A percentile compares a stretch with the other conserved stretches of the same genome.
phyloP scores from a whole-genome alignment of 2,329 filamentous ascomycete genomes.

The Rhynchosporium secalis region DNA sequence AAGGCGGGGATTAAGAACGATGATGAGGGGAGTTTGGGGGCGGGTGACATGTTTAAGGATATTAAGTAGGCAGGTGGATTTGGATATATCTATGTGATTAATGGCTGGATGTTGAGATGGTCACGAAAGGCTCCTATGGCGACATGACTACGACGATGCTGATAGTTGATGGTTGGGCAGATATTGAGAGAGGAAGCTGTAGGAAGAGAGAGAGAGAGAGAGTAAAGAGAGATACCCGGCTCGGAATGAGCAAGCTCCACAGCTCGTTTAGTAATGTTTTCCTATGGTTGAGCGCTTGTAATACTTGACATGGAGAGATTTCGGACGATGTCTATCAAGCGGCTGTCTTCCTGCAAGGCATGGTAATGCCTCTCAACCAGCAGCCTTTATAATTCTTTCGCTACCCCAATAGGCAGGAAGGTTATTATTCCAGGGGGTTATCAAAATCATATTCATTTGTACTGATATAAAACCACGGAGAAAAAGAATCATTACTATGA shows the following conservation, averaged over 20 bases:
- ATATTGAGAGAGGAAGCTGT: conserved; percentile 3
- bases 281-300: conserved; percentile 23
- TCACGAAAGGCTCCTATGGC: conserved; percentile 29
- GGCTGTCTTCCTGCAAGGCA: conserved; percentile 19
- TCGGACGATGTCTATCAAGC: conserved; percentile 22
- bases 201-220: conserved; percentile 16
- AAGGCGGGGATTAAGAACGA: conserved; percentile 36
- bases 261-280: conserved; percentile 29
- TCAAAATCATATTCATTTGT: conserved; percentile 29
- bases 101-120: conserved; percentile 30
- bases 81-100: conserved; percentile 29
- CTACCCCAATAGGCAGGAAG: conserved; percentile 15
- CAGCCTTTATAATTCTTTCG: conserved; percentile 34
- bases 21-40: conserved; percentile 38
- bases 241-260: conserved; percentile 29
- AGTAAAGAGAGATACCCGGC: conserved; percentile 33
- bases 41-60: conserved; percentile 41
- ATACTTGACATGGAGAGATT: conserved; percentile 19
- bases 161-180: background rate
- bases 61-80: conserved; percentile 35
- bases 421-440: conserved; percentile 23
- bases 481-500: background rate
- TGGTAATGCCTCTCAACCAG: conserved; percentile 29
- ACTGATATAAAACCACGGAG: conserved; percentile 14
- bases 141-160: conserved; percentile 26